Base-by-base conservation (phyloP, 2,329 filamentous ascomycete species). In the Phaeosphaeria sp. region DNA sequence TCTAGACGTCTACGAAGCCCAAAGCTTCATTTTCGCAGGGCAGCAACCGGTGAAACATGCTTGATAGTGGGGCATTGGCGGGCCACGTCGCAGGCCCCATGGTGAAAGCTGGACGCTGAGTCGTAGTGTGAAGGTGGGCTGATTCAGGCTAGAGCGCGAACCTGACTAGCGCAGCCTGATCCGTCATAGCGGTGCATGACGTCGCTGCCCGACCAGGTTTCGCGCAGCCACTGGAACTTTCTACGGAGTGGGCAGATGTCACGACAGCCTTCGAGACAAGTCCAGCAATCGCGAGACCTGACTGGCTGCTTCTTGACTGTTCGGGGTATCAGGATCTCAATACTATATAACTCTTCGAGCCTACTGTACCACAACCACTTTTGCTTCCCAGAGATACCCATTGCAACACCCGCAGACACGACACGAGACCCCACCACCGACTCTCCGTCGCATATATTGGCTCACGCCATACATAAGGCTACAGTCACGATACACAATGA, bases 401-500 rank as follows among this genome's bases (percentile, higher is more conserved):
- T 55, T 27, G 27, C 53, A 55, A 59, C 43, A 60, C 43, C 43
- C 57, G 42, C 27, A 47, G 44, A 56, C 56, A 48, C 51, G 22
- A 61, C 56, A 59, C 56, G 43, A 62, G 46, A 53, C 56, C 49
- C 56, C 55, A 59, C 27, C 48, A 56, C 46, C 60, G 57, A 56
- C 55, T 58, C 48, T 65, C 53, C 59, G 42, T 42, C 55, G 56
- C 49, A 42, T 48, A 45, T 46, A 54, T 60, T 66, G 62, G 61
- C 59, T 59, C 49, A 62, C 54, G 60, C 66, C 65, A 66, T 47
- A 57, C 33, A 60, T 46, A 63, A 67, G 55, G 53, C 56, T 57
- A 53, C 66, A 68, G 64, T 59, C 63, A 61, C 49, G 42, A 56
- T 57, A 50, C 66, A 86, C 66, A 66, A 92, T 93, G 90, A 86